Base-by-base conservation (phyloP, 2,329 filamentous ascomycete genomes). In the Alternaria ventricosa region DNA sequence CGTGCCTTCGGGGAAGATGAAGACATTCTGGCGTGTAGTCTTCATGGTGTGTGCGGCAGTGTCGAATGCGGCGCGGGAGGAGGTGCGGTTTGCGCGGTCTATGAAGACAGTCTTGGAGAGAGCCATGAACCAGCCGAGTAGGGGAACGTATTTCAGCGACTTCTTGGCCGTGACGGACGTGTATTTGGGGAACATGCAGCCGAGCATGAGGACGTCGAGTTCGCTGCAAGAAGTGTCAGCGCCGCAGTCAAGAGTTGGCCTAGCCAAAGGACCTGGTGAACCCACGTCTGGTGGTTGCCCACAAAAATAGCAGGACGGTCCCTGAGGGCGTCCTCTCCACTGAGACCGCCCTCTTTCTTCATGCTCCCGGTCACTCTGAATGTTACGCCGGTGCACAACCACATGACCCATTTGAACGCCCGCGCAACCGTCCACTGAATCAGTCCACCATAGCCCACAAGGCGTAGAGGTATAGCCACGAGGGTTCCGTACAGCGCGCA, bases 121-220 rank as follows among this genome's bases (percentile, higher is more conserved):
- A 53, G 88, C 81, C 84, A 86, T 99, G 84, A 97, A 99, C 94
- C 93, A 97, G 64, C 96, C 96, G 59, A 99, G 85, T 79, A 99
- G 88, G 1, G 96, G 96, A 36, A 91, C 83, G 66, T 86, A 89
- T 79, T 90, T 91, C 75, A 99, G 84, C 59, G 89, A 92, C 75
- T 90, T 90, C 87, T 99, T 99, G 50, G 95, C 94, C 23, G 95
- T 97, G 63, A 99, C 92, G 75, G 90, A 94, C 85, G 92, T 97
- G 85, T 96, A 94, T 74, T 89, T 90, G 51, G 96, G 96, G 82
- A 97, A 98, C 75, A 97, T 88, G 81, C 86, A 85, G 66, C 94
- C 96, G 27, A 99, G 87, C 88, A 97, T 92, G 63, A 97, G 86
- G 44, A 99, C 92, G 78, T 99, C 96, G 70, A 99, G 88, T 83